Percentiles rank a stretch among this genome's conserved stretches.
These are phyloP conservation scores for Vigna trinervia DNA, from an alignment of 306 rosid species.

Conservation along the genomic window DNA sequence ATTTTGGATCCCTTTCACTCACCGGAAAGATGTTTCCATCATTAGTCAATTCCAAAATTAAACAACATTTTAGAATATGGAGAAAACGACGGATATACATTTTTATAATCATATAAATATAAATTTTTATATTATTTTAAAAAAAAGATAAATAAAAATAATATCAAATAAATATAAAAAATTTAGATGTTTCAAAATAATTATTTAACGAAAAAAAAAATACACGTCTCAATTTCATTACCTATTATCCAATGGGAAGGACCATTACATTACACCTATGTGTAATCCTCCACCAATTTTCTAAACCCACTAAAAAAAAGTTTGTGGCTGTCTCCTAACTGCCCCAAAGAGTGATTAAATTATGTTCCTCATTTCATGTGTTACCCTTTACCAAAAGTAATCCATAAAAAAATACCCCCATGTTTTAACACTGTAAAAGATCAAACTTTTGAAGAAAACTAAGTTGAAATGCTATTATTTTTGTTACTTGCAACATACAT, in stretches of 20 bases:
- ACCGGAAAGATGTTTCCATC: conserved; percentile 45
- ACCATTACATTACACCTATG: not conserved
- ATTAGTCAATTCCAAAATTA: conserved; percentile 33
- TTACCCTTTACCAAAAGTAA: conserved; percentile 27
- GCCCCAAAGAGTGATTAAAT: conserved; percentile 10
- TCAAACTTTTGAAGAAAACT: too few relatives aligned
- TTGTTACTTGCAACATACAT: too few relatives aligned
- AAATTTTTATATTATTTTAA: too few relatives aligned
- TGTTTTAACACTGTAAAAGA: too few relatives aligned
- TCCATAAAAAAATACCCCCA: not conserved
- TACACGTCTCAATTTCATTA: not conserved
- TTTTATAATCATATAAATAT: too few relatives aligned
- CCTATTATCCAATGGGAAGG: not conserved
- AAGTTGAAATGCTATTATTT: too few relatives aligned
- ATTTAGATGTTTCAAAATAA: too few relatives aligned
- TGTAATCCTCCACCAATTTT: not conserved
- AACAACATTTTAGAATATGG: not conserved
- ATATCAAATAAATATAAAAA: too few relatives aligned
- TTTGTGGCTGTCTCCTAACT: not conserved
- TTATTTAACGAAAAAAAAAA: not conserved
- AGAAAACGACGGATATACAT: too few relatives aligned
- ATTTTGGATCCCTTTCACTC: conserved; percentile 38
- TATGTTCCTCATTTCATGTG: conserved; percentile 32
- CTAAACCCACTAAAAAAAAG: conserved; percentile 41
- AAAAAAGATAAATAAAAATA: too few relatives aligned